phyloP scores from a whole-genome alignment of 2,329 filamentous ascomycete genomes.

The Aspergillus terreus region DNA sequence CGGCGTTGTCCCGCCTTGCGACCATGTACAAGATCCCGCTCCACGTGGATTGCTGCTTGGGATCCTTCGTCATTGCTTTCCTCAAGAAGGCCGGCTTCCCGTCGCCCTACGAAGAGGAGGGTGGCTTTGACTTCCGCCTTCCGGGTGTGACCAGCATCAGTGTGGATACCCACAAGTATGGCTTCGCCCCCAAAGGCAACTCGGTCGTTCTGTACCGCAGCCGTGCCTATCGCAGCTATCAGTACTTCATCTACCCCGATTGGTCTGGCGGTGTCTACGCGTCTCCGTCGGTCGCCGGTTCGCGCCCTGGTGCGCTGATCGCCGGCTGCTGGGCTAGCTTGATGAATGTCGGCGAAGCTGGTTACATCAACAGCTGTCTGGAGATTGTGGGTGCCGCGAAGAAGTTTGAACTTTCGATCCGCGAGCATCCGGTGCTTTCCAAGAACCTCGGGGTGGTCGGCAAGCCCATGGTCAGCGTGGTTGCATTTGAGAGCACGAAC shows the following conservation, averaged over 20 bases:
- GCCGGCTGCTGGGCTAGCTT: conserved; percentile 93
- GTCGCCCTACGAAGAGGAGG: conserved; percentile 58
- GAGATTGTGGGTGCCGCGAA: conserved; percentile 85
- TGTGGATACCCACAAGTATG: conserved; percentile 98
- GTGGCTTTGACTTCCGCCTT: conserved; percentile 88
- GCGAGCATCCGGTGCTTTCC: conserved; percentile 63
- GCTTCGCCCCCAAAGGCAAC: conserved; percentile 97
- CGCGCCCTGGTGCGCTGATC: conserved; percentile 87
- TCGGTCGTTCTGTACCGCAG: conserved; percentile 88
- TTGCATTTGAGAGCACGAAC: conserved; percentile 76
- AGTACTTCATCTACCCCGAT: conserved; percentile 94
- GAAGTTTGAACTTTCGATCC: conserved; percentile 73
- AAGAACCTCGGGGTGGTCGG: conserved; percentile 77
- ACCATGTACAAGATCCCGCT: conserved; percentile 75
- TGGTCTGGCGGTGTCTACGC: conserved; percentile 97
- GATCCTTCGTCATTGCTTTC: conserved; percentile 90
- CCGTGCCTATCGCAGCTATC: conserved; percentile 72
- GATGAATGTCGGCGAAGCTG: conserved; percentile 80
- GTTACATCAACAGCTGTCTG: conserved; percentile 82
- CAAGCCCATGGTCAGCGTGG: conserved; percentile 80
- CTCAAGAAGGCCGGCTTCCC: conserved; percentile 86
- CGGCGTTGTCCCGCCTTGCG: conserved; percentile 77
- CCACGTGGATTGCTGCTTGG: conserved; percentile 96
- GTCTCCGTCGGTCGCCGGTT: conserved; percentile 86
- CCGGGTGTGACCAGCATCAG: conserved; percentile 93